These are phyloP conservation scores for Aquilaria agallochum DNA, from an alignment of 441 rosid genomes.

Conservation along the genomic window DNA sequence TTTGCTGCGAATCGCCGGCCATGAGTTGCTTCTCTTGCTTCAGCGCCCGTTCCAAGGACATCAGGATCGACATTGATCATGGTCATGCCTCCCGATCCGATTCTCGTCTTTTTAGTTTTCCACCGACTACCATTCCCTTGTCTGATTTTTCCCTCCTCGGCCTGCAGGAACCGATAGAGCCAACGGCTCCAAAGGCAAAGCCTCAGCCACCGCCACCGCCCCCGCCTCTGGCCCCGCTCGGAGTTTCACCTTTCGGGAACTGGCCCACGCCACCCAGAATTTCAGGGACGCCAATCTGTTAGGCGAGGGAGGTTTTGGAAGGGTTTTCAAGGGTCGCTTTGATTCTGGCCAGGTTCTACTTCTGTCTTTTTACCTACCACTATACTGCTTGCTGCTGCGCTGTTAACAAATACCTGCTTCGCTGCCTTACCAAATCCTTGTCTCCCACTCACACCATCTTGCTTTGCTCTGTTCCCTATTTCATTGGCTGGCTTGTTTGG, in stretches of 20 bases:
- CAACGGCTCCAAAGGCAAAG: conserved; percentile 19
- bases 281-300: conserved; percentile 54
- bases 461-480: no score
- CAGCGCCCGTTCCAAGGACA: conserved; percentile 34
- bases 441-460: no score
- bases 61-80: conserved; percentile 53
- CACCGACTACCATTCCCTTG: not conserved
- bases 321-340: conserved; percentile 64
- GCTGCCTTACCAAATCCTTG: no score
- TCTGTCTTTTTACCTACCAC: no score
- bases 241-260: conserved; percentile 60
- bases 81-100: conserved; percentile 44
- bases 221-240: conserved; percentile 36
- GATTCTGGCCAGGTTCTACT: conserved; percentile 46
- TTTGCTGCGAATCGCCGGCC: not conserved
- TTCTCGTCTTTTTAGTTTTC: conserved; percentile 18
- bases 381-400: no score
- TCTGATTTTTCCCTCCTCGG: not conserved
- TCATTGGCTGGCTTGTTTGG: not conserved
- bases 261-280: conserved; percentile 52
- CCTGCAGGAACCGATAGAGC: conserved; percentile 40
- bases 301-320: conserved; percentile 81
- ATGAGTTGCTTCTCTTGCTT: conserved; percentile 88
- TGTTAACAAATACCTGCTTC: no score
- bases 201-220: no score